Conservation (phyloP, 2,329 filamentous ascomycete species). For the Tolypocladium album region DNA sequence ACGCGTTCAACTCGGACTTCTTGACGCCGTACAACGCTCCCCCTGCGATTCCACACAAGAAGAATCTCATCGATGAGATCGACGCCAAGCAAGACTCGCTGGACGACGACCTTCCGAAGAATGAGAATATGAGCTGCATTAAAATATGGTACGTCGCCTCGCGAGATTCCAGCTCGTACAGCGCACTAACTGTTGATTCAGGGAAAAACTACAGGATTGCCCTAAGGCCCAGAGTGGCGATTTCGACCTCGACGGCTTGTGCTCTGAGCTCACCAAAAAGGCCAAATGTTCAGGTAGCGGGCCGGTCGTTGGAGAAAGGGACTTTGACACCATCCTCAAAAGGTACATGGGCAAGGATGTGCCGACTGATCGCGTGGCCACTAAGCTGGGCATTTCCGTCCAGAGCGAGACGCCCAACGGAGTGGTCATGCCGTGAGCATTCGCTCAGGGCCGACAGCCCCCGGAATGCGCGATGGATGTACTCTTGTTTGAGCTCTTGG, state of each 20-base stretch:
- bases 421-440: slow-evolving; percentile 3
- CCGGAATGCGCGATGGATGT: too few species aligned
- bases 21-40: slow-evolving; percentile 63
- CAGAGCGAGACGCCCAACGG: slow-evolving; percentile 12
- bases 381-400: slow-evolving; percentile 51
- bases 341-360: slow-evolving; percentile 45
- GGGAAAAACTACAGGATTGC: slow-evolving; percentile 83
- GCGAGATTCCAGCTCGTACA: neutral
- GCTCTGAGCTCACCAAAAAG: slow-evolving; percentile 87
- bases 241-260: slow-evolving; percentile 87
- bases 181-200: slow-evolving; percentile 36
- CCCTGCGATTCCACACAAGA: slow-evolving; percentile 41
- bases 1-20: slow-evolving; percentile 75
- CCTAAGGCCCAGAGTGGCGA: slow-evolving; percentile 82
- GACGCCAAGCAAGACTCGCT: slow-evolving; percentile 63
- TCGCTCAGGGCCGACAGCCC: neutral
- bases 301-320: slow-evolving; percentile 77
- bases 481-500: neutral
- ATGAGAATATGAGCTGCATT: slow-evolving; percentile 67
- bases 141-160: slow-evolving; percentile 71
- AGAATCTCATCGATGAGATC: slow-evolving; percentile 66
- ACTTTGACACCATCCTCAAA: slow-evolving; percentile 72
- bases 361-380: slow-evolving; percentile 20
- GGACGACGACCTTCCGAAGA: slow-evolving; percentile 49
- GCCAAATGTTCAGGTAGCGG: slow-evolving; percentile 89